phyloP scores from a whole-genome alignment of 352 stramenopile species.

The Phytophthora cryptogea region DNA sequence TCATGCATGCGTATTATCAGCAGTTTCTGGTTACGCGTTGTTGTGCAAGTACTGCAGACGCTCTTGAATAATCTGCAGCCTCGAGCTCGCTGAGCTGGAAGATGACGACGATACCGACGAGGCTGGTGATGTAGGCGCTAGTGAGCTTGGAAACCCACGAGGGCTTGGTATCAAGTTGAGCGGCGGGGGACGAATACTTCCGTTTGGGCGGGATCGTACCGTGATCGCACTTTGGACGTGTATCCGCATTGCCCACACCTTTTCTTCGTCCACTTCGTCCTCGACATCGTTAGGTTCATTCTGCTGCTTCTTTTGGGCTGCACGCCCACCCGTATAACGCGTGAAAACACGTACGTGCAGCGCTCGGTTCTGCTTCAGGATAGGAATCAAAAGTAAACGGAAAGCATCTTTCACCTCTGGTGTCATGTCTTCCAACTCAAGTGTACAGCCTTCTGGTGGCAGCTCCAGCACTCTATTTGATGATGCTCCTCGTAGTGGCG shows the following conservation, averaged over 20 bases:
- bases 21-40: constrained; percentile 8
- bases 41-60: constrained; percentile 58
- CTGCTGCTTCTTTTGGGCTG: constrained; percentile 13
- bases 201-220: background rate
- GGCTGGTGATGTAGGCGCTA: constrained; percentile 26
- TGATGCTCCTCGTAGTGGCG: constrained; percentile 22
- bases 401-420: constrained; percentile 79
- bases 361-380: constrained; percentile 56
- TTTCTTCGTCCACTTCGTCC: constrained; percentile 16
- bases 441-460: constrained; percentile 36
- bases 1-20: background rate
- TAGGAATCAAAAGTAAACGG: constrained; percentile 63
- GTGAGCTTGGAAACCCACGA: constrained; percentile 9
- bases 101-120: constrained; percentile 37
- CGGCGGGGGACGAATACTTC: constrained; percentile 2
- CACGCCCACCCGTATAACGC: constrained; percentile 25
- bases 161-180: constrained; percentile 23
- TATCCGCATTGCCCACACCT: constrained; percentile 67
- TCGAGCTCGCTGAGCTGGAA: constrained; percentile 34
- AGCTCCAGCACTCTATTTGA: constrained; percentile 28
- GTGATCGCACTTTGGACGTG: constrained; percentile 45
- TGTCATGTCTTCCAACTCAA: constrained; percentile 63
- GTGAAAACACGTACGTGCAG: constrained; percentile 67
- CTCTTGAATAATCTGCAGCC: constrained; percentile 71
- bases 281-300: background rate